Evolutionary conservation across 805 yeast species (phyloP).

Genomic region (Sugiyamaella smithiae): DNA sequence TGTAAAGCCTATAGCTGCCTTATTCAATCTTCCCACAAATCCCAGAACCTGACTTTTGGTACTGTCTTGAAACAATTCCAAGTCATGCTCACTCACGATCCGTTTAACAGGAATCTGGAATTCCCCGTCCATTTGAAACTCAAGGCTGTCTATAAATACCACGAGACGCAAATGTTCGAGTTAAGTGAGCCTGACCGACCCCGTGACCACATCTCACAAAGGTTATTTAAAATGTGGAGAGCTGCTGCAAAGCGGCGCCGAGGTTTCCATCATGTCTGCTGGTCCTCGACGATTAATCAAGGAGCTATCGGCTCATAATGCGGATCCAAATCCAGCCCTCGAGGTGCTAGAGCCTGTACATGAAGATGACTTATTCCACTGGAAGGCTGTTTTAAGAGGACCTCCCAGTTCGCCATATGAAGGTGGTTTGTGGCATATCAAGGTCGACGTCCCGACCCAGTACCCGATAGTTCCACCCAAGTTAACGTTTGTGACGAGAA

Average conservation of each 20-base stretch:
- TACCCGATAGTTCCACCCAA: slow-evolving; percentile 53
- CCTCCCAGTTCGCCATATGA: slow-evolving; percentile 41
- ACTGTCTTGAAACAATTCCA: slow-evolving; percentile 54
- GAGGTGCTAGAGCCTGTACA: slow-evolving; percentile 24
- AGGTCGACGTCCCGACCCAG: slow-evolving; percentile 38
- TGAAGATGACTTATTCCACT: slow-evolving; percentile 27
- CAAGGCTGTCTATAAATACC: background rate
- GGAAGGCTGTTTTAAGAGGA: slow-evolving; percentile 36
- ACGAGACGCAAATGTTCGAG: no score
- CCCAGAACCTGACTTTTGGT: slow-evolving; percentile 50
- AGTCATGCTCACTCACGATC: slow-evolving; percentile 55
- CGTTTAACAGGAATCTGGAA: slow-evolving; percentile 36
- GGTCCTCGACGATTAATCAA: slow-evolving; percentile 30
- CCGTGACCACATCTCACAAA: no score
- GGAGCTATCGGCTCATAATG: slow-evolving; percentile 28
- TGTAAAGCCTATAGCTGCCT: slow-evolving; percentile 59
- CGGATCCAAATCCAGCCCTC: slow-evolving; percentile 32
- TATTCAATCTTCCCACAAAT: slow-evolving; percentile 59
- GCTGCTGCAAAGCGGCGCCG: background rate
- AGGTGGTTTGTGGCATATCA: slow-evolving; percentile 48
- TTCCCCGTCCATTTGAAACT: background rate
- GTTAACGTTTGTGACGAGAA: slow-evolving; percentile 39
- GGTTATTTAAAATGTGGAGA: background rate
- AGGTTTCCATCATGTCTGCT: slow-evolving; percentile 13
- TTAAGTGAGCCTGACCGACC: background rate